Percentiles rank a stretch among this genome's conserved stretches.
phyloP scores from a whole-genome alignment of 495 filamentous ascomycete species.

The Penicillium simplicissimum region DNA sequence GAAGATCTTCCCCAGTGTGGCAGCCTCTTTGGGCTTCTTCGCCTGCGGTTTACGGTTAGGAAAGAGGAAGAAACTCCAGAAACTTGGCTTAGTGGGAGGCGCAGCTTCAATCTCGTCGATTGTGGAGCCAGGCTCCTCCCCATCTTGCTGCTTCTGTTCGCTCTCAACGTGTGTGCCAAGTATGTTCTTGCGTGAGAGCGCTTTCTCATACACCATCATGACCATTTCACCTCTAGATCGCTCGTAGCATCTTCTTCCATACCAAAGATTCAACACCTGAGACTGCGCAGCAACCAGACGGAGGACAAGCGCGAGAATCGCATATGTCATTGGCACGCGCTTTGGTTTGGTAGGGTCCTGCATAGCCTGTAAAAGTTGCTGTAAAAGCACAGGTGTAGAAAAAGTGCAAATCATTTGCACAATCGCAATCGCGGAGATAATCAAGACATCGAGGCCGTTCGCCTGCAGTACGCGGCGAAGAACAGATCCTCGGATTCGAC shows the following conservation, averaged over 20 bases:
- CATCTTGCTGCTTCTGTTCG: slow-evolving; percentile 9
- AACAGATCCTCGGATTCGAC: slow-evolving; percentile 70
- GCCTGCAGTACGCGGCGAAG: slow-evolving; percentile 65
- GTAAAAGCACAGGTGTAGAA: slow-evolving; percentile 66
- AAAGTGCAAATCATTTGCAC: slow-evolving; percentile 62
- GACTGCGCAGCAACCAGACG: slow-evolving; percentile 65
- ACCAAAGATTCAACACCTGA: slow-evolving; percentile 72
- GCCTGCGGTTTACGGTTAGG: slow-evolving; percentile 15
- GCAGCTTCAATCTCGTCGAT: slow-evolving; percentile 4
- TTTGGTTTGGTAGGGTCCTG: slow-evolving; percentile 49
- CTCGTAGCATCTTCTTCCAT: slow-evolving; percentile 72
- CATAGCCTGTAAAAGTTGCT: slow-evolving; percentile 70
- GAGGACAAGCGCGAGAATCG: slow-evolving; percentile 57
- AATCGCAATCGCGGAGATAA: slow-evolving; percentile 60
- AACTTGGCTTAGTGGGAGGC: slow-evolving; percentile 2
- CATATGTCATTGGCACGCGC: slow-evolving; percentile 64
- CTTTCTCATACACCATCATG: slow-evolving; percentile 86
- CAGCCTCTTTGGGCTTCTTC: slow-evolving; percentile 52
- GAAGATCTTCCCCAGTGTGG: slow-evolving; percentile 80
- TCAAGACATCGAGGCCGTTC: slow-evolving; percentile 73
- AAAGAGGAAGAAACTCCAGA: slow-evolving; percentile 19
- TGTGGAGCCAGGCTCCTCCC: slow-evolving; percentile 8
- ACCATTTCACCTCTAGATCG: slow-evolving; percentile 81
- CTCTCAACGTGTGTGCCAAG: slow-evolving; percentile 46
- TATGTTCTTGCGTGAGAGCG: slow-evolving; percentile 68